Evolutionary conservation across 805 yeast genomes (phyloP).

Genomic region (Dipodascus geniculatus): DNA sequence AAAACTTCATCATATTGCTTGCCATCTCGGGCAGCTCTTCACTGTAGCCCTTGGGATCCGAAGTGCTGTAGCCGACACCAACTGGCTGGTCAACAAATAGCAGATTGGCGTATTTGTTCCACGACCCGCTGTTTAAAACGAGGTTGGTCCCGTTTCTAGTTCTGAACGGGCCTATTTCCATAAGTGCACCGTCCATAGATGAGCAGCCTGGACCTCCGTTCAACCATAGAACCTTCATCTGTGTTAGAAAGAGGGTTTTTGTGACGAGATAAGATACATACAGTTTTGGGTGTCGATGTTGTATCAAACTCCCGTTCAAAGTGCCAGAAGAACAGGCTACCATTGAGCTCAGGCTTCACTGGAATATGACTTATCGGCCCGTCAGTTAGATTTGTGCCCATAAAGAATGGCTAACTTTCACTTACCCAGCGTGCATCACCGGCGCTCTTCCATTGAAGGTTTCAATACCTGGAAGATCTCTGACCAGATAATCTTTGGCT

Average conservation of each 20-base stretch:
- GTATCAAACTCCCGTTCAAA: slow-evolving; percentile 29
- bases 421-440: slow-evolving; percentile 35
- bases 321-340: slow-evolving; percentile 71
- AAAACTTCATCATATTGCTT: slow-evolving; percentile 48
- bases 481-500: slow-evolving; percentile 23
- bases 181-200: slow-evolving; percentile 94
- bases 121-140: slow-evolving; percentile 55
- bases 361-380: slow-evolving; percentile 24
- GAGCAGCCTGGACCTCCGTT: slow-evolving; percentile 99
- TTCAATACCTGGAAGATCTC: slow-evolving; percentile 24
- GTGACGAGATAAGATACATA: not conserved
- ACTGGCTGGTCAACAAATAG: slow-evolving; percentile 90
- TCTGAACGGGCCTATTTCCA: slow-evolving; percentile 86
- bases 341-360: slow-evolving; percentile 38
- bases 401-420: slow-evolving; percentile 6
- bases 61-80: slow-evolving; percentile 80
- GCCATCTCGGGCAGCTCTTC: slow-evolving; percentile 36
- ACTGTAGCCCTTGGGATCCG: slow-evolving; percentile 33
- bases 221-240: slow-evolving; percentile 57
- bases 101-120: slow-evolving; percentile 72
- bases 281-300: slow-evolving; percentile 23
- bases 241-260: slow-evolving; percentile 5
- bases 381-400: slow-evolving; percentile 38
- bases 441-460: slow-evolving; percentile 22
- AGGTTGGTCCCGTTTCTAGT: slow-evolving; percentile 36